Percentiles rank a stretch among this genome's conserved stretches.
phyloP scores from a whole-genome alignment of 257 asterid genomes.

The Pogostemon cablin region DNA sequence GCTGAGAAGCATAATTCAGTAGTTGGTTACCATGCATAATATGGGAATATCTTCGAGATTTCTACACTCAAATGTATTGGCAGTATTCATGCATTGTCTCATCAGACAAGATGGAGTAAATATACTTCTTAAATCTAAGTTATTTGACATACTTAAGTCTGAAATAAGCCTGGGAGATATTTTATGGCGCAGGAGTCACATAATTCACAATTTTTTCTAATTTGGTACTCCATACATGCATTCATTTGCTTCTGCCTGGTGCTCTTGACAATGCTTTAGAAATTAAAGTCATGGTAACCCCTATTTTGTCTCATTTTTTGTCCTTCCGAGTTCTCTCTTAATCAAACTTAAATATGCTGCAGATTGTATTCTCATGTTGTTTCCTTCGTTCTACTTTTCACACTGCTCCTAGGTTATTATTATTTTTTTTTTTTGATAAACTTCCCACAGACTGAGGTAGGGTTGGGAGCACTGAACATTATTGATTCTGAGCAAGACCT shows the following conservation, averaged over 20 bases:
- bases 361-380: background rate
- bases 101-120: background rate
- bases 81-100: background rate
- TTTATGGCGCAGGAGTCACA: slow-evolving; percentile 7
- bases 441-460: background rate
- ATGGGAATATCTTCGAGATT: background rate
- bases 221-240: slow-evolving; percentile 8
- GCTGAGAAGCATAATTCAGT: background rate
- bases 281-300: background rate
- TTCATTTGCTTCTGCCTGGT: slow-evolving; percentile 5
- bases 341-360: background rate
- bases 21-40: background rate
- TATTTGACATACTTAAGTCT: background rate
- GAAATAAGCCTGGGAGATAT: slow-evolving; percentile 8
- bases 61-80: background rate
- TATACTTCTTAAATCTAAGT: background rate
- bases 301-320: slow-evolving; percentile 13
- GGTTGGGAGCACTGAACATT: slow-evolving; percentile 15
- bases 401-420: background rate
- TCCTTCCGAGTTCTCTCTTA: background rate
- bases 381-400: slow-evolving; percentile 9
- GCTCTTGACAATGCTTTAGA: background rate
- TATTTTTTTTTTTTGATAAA: background rate
- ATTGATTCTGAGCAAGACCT: background rate
- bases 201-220: slow-evolving; percentile 1